Conservation (phyloP, 1,284 basidiomycete species). For the Cutaneotrichosporon sp. region DNA sequence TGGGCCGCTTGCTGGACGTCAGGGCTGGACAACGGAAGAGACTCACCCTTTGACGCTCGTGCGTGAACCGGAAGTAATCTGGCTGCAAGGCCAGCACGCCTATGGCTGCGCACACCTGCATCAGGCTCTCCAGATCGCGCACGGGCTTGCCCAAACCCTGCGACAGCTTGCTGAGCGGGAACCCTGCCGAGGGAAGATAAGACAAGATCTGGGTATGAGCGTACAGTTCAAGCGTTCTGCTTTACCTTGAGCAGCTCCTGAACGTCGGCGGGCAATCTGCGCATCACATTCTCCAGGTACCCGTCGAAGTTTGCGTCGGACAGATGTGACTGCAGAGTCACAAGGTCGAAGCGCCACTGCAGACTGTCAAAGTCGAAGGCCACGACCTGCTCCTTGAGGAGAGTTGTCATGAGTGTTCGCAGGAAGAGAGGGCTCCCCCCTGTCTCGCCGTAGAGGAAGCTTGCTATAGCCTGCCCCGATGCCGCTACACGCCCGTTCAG, state of each 20-base stretch:
- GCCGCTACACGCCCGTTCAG: conserved; percentile 26
- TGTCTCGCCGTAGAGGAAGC: conserved; percentile 37
- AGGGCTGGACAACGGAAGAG: too few relatives aligned
- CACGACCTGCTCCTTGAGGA: conserved; percentile 37
- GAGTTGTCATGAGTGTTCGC: conserved; percentile 30
- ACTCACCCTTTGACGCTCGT: conserved; percentile 43
- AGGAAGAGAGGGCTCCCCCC: conserved; percentile 37
- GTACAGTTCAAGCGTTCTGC: background rate
- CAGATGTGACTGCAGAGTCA: conserved; percentile 32
- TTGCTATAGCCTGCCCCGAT: conserved; percentile 23
- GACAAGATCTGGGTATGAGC: conserved; percentile 29
- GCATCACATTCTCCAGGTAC: conserved; percentile 33
- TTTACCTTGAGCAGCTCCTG: conserved; percentile 32
- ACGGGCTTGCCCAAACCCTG: conserved; percentile 22
- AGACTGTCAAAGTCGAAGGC: conserved; percentile 35
- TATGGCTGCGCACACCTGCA: conserved; percentile 19
- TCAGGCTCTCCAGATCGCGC: conserved; percentile 18
- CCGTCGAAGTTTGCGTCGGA: conserved; percentile 37
- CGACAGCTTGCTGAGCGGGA: conserved; percentile 27
- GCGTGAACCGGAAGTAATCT: conserved; percentile 34
- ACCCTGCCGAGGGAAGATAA: conserved; percentile 36
- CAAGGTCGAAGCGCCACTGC: conserved; percentile 35
- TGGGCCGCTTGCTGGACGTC: conserved; percentile 36
- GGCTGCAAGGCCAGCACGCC: conserved; percentile 19
- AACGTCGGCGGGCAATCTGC: conserved; percentile 24